Percentiles rank a stretch among this genome's conserved stretches.
These are phyloP conservation scores for Jaapia argillacea DNA, from an alignment of 768 basidiomycete genomes.

Conservation along the genomic window DNA sequence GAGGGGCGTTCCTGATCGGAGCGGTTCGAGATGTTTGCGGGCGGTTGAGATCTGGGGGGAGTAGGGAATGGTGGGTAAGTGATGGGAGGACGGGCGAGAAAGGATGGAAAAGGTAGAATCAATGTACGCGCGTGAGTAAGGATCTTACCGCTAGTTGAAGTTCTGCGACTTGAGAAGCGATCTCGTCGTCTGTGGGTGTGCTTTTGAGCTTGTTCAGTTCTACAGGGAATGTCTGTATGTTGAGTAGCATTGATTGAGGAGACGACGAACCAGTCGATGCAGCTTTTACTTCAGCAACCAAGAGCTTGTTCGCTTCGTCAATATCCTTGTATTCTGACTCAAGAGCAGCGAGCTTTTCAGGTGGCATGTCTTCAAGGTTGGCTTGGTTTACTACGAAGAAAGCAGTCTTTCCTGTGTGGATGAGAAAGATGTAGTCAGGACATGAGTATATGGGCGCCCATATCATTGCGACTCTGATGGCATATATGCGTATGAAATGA, in stretches of 20 bases:
- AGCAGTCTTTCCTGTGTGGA: slow-evolving; percentile 74
- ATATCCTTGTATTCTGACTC: slow-evolving; percentile 46
- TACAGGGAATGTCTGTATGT: slow-evolving; percentile 19
- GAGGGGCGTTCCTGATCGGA: slow-evolving; percentile 56
- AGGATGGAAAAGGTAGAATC: no score
- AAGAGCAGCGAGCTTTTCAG: slow-evolving; percentile 49
- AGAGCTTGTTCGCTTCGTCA: slow-evolving; percentile 48
- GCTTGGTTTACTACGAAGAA: slow-evolving; percentile 84
- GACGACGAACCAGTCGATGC: slow-evolving; percentile 30
- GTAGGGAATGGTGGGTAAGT: slow-evolving; percentile 5
- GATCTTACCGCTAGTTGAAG: slow-evolving; percentile 40
- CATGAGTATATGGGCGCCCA: no score
- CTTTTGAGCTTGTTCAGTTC: slow-evolving; percentile 56
- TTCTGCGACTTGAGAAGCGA: slow-evolving; percentile 43
- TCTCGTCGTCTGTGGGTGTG: slow-evolving; percentile 60
- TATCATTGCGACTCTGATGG: no score
- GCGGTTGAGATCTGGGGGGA: slow-evolving; percentile 37
- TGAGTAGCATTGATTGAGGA: slow-evolving; percentile 8
- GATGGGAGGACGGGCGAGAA: no score
- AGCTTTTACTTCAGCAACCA: slow-evolving; percentile 41
- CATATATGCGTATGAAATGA: slow-evolving; percentile 3
- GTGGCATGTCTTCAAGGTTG: slow-evolving; percentile 53
- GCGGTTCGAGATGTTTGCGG: slow-evolving; percentile 43
- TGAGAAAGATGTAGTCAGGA: no score
- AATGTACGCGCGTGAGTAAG: slow-evolving; percentile 7